Conservation (phyloP, 208 protist species). For the Leishmania tropica region DNA sequence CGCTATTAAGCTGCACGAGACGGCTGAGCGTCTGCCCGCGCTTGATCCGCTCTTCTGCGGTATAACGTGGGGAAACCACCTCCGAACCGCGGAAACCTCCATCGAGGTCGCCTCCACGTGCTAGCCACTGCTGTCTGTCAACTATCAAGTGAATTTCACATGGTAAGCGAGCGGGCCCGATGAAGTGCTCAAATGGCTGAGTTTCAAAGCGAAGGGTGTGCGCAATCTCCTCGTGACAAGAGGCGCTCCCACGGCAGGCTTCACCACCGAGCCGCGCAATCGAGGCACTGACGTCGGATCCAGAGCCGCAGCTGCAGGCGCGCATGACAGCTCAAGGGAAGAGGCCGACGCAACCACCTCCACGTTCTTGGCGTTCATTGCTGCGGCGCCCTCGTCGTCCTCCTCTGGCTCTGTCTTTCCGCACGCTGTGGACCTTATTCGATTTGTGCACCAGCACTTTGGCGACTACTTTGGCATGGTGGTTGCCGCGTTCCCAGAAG, state of each 20-base stretch:
- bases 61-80: constrained; percentile 94
- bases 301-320: background rate
- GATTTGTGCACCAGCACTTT: constrained; percentile 86
- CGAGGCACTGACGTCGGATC: background rate
- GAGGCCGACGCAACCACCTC: background rate
- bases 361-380: background rate
- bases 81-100: constrained; percentile 74
- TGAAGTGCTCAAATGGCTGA: constrained; percentile 70
- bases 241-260: background rate
- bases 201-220: constrained; percentile 82
- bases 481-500: constrained; percentile 82
- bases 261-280: background rate
- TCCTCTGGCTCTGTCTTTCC: constrained; percentile 48
- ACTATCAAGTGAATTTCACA: constrained; percentile 95
- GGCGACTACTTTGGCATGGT: constrained; percentile 94
- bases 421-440: constrained; percentile 92
- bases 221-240: constrained; percentile 86
- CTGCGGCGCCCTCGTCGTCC: background rate
- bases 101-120: constrained; percentile 75
- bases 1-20: constrained; percentile 78
- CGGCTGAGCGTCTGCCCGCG: constrained; percentile 79
- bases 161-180: constrained; percentile 77
- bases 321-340: background rate
- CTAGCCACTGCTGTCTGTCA: constrained; percentile 77
- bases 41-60: constrained; percentile 90